A percentile compares a stretch with the other conserved stretches of the same genome.
Conservation (phyloP, 2,329 filamentous ascomycete genomes). For the Fusarium siculi region DNA sequence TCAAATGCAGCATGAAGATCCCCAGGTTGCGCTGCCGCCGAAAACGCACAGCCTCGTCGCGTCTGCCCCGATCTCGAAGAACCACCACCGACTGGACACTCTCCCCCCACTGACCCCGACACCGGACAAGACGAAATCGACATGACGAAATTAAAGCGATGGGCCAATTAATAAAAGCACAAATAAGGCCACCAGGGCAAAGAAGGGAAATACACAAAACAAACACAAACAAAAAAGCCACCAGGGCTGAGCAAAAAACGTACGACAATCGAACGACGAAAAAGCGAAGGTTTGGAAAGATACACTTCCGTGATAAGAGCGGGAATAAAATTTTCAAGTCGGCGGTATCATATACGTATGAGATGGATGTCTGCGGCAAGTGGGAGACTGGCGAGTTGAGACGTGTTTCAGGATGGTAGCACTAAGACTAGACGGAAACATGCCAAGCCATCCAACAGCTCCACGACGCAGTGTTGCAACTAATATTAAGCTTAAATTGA, state of each 20-base stretch:
- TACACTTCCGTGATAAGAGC: not conserved
- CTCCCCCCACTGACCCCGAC: conserved; percentile 45
- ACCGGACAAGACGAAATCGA: conserved; percentile 48
- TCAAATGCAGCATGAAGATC: conserved; percentile 39
- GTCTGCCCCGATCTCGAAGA: conserved; percentile 1
- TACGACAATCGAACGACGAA: not conserved
- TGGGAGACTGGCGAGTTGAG: not conserved
- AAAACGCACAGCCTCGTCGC: conserved; percentile 35
- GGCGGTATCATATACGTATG: not conserved
- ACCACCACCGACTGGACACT: conserved; percentile 34
- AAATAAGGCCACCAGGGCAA: conserved; percentile 29
- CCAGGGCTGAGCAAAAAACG: conserved; percentile 14
- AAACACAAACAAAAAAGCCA: conserved; percentile 3
- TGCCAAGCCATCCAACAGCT: conserved; percentile 3
- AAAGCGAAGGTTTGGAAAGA: not conserved
- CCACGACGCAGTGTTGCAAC: not conserved
- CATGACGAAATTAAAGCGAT: conserved; percentile 31
- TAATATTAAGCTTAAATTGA: conserved; percentile 1
- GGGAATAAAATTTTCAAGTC: not conserved
- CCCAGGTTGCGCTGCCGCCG: conserved; percentile 25
- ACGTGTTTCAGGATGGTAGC: conserved; percentile 10
- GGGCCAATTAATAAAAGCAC: not conserved
- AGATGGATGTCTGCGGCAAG: not conserved
- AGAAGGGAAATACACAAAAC: not conserved
- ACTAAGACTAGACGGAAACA: not conserved